phyloP scores from a whole-genome alignment of 2,329 filamentous ascomycete genomes.

The Fusarium abutilonis region DNA sequence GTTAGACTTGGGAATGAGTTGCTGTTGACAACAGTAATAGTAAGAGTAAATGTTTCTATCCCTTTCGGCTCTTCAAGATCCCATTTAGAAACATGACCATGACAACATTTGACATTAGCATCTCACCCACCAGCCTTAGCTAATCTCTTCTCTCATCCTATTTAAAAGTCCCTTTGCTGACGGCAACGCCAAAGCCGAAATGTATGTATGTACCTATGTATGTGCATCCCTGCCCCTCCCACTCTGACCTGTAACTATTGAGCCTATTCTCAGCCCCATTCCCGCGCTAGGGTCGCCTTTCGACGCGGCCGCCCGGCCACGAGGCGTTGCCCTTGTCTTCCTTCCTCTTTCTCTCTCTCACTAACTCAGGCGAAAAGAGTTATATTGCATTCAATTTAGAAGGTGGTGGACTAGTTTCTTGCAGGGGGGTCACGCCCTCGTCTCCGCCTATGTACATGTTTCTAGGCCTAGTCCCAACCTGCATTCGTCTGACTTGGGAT shows the following conservation, averaged over 20 bases:
- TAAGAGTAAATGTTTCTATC: no score
- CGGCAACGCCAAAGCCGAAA: slow-evolving; percentile 20
- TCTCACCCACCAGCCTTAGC: neutral
- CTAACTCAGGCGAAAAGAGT: slow-evolving; percentile 27
- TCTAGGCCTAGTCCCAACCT: slow-evolving; percentile 27
- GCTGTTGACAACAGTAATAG: neutral
- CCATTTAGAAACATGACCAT: slow-evolving; percentile 1
- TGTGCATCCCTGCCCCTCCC: neutral
- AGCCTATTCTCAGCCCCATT: neutral
- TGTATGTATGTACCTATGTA: neutral
- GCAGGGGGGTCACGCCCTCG: slow-evolving; percentile 8
- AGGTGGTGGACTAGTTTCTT: neutral
- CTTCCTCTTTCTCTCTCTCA: neutral
- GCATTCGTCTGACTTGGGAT: slow-evolving; percentile 17
- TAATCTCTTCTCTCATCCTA: neutral
- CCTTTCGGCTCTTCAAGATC: slow-evolving; percentile 2
- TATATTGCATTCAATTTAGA: slow-evolving; percentile 13
- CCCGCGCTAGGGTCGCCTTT: slow-evolving; percentile 37
- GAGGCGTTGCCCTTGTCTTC: slow-evolving; percentile 11
- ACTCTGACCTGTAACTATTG: neutral
- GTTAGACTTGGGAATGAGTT: slow-evolving; percentile 14
- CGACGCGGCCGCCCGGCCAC: slow-evolving; percentile 37
- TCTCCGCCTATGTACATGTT: slow-evolving; percentile 19
- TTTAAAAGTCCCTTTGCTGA: slow-evolving; percentile 1
- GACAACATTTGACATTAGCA: slow-evolving; percentile 11